A percentile compares a stretch with the other conserved stretches of the same genome.
phyloP scores from a whole-genome alignment of 78 protist genomes.

The Bodo saltans region DNA sequence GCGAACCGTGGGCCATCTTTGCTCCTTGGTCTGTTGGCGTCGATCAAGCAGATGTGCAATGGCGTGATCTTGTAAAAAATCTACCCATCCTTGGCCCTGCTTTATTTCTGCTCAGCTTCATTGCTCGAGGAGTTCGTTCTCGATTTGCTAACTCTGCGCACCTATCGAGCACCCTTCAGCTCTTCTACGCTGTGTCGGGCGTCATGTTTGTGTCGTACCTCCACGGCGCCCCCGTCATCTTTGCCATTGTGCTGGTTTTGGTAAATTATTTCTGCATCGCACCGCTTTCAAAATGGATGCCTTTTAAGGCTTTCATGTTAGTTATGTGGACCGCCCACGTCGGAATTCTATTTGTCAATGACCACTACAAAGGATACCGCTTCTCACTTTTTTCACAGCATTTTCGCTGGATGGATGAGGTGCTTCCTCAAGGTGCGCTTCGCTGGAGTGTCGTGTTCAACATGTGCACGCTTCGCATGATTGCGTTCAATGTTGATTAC shows the following conservation, averaged over 20 bases:
- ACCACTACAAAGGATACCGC: not conserved
- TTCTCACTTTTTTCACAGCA: not conserved
- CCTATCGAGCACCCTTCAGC: too few relatives aligned
- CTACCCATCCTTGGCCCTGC: not conserved
- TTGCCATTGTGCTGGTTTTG: not conserved
- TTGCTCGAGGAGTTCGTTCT: not conserved
- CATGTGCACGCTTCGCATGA: not conserved
- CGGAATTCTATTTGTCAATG: not conserved
- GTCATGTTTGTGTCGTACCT: not conserved
- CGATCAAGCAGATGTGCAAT: not conserved
- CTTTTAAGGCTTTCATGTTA: not conserved
- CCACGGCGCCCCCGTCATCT: conserved; percentile 2
- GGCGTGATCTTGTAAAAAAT: not conserved
- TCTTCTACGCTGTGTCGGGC: not conserved
- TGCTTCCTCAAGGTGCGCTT: not conserved
- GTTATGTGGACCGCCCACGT: not conserved
- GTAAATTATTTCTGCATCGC: not conserved
- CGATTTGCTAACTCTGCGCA: too few relatives aligned
- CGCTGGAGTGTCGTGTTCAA: conserved; percentile 18
- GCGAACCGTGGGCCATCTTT: too few relatives aligned
- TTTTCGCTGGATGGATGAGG: too few relatives aligned
- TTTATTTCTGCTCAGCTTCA: not conserved
- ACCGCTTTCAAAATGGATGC: not conserved
- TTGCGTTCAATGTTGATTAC: not conserved
- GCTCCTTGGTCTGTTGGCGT: too few relatives aligned